Percentiles rank a stretch among this genome's conserved stretches.
Conservation (phyloP, 2,329 filamentous ascomycete genomes). For the Aspergillus sp. region DNA sequence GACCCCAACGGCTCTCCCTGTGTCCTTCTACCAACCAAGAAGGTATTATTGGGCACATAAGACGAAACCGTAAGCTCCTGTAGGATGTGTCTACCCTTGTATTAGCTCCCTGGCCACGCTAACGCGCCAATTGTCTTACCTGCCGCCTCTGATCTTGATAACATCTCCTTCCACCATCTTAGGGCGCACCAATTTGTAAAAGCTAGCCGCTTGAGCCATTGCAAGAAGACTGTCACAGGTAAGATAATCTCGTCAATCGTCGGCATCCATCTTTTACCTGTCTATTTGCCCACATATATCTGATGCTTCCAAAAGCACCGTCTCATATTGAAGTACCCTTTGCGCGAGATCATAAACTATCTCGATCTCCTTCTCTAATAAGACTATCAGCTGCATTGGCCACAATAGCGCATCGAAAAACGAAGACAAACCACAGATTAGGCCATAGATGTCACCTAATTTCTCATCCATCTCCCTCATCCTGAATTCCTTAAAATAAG, state of each 20-base stretch:
- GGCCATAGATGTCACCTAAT: slow-evolving; percentile 81
- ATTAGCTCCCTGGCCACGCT: slow-evolving; percentile 8
- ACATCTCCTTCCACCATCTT: slow-evolving; percentile 69
- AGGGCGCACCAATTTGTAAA: slow-evolving; percentile 72
- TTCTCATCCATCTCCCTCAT: slow-evolving; percentile 80
- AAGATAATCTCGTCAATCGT: background rate
- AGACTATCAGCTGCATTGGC: background rate
- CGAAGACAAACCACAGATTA: slow-evolving; percentile 68
- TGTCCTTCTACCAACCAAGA: slow-evolving; percentile 61
- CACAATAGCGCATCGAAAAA: background rate
- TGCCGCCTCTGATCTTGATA: slow-evolving; percentile 73
- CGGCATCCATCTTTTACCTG: slow-evolving; percentile 39
- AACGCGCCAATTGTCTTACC: slow-evolving; percentile 45
- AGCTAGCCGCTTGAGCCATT: slow-evolving; percentile 72
- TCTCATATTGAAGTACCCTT: slow-evolving; percentile 68
- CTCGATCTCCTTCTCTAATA: slow-evolving; percentile 81
- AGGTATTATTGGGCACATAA: slow-evolving; percentile 81
- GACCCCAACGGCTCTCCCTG: background rate
- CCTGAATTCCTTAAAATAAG: slow-evolving; percentile 82
- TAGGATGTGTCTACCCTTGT: slow-evolving; percentile 65
- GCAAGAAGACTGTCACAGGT: slow-evolving; percentile 65
- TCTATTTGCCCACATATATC: slow-evolving; percentile 86
- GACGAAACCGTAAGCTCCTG: slow-evolving; percentile 80
- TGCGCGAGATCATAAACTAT: slow-evolving; percentile 77
- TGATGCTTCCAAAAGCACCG: slow-evolving; percentile 67